Evolutionary conservation across 2,329 filamentous ascomycete species (phyloP), one percentile per base, ranked within the genome.

Genomic region (Stagonosporopsis rhizophila): DNA sequence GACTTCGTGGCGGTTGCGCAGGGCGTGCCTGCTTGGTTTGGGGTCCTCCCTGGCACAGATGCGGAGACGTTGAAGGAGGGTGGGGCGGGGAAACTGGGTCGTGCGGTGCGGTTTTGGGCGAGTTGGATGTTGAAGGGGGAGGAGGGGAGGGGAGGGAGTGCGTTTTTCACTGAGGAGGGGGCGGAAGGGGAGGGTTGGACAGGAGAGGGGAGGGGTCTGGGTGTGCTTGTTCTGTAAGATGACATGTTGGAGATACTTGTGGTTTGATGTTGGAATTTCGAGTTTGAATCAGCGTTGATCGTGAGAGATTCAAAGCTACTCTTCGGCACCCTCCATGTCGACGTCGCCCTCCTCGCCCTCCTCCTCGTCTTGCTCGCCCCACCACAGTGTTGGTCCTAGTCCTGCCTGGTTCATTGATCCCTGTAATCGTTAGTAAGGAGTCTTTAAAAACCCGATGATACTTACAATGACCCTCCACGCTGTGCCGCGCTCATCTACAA

Each of bases 381-480:
- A 82, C 80, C 80, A 82, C 5, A 81, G 55, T 22, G 75, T 77
- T 3, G 79, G 79, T 0, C 80, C 80, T n/a, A 81, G 70, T 15
- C 80, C 80, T 50, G 78, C 67, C 50, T 78, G 74, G 57, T 75
- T 75, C 80, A 82, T 82, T 6, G 79, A 80, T 19, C 76, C 80
- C 71, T 79, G 17, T 2, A 30, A 19, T 28, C 0, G 17, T 70
- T 32, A 71, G 64, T 23, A n/a, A 42, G 6, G 2, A 5, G 14
- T 3, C 3, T 14, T 7, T 6, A 4, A 6, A 51, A 1, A 34
- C 38, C 40, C 1, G 7, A 1, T 4, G 19, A 30, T 9, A 73
- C 75, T 66, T 53, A 78, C 76, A 47, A 75, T 85, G 62, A 94
- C 84, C 60, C 82, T 83, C 79, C 92, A 95, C 0, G 90, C 89